Evolutionary conservation across 768 basidiomycete species (phyloP).

Genomic region (Asterophora parasitica): DNA sequence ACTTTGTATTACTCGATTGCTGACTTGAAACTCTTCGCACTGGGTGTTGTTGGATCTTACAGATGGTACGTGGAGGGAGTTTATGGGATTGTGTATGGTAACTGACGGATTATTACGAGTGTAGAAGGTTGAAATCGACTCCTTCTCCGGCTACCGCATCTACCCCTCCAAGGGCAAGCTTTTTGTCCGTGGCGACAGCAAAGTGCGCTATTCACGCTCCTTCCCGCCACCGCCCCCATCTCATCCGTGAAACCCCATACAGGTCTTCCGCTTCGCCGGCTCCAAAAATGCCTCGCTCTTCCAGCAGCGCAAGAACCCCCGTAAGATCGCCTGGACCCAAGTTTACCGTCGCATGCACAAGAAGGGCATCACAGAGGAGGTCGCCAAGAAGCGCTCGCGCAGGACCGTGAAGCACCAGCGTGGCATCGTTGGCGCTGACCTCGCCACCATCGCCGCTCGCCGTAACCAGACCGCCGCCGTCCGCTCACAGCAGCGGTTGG

Average conservation of each 20-base stretch:
- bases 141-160: conserved; percentile 95
- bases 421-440: conserved; percentile 96
- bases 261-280: conserved; percentile 94
- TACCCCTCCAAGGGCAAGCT: conserved; percentile 97
- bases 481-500: conserved; percentile 72
- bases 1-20: conserved; percentile 9
- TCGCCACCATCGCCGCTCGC: conserved; percentile 85
- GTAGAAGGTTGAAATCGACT: conserved; percentile 97
- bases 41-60: conserved; percentile 6
- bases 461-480: conserved; percentile 88
- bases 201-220: conserved; percentile 47
- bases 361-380: conserved; percentile 99
- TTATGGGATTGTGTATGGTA: neutral
- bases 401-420: conserved; percentile 97
- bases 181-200: conserved; percentile 94
- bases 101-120: conserved; percentile 24
- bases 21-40: conserved; percentile 10
- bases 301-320: conserved; percentile 99
- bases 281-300: conserved; percentile 96
- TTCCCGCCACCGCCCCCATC: neutral
- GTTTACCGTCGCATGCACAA: conserved; percentile 98
- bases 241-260: neutral
- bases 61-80: conserved; percentile 37
- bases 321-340: conserved; percentile 97
- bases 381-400: conserved; percentile 97